Conservation (phyloP, 257 asterid genomes). For the Schizonepeta tenuifolia region DNA sequence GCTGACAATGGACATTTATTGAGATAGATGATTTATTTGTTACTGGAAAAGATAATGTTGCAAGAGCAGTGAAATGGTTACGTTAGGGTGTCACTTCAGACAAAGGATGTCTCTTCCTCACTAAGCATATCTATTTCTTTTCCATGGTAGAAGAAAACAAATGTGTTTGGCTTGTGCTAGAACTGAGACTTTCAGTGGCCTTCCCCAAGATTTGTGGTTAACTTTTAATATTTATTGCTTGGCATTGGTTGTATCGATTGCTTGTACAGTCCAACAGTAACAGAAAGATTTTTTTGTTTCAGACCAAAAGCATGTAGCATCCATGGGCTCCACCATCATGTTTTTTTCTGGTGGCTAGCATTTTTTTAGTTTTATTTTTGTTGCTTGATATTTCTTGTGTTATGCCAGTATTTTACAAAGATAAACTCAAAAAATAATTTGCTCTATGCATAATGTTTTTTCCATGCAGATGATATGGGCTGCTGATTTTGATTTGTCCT, state of each 20-base stretch:
- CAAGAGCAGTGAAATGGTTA: neutral
- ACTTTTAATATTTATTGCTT: neutral
- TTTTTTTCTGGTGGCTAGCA: slow-evolving; percentile 14
- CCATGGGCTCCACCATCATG: slow-evolving; percentile 10
- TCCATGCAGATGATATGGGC: slow-evolving; percentile 97
- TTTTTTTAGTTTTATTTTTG: neutral
- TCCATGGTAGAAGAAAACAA: neutral
- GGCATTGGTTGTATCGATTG: neutral
- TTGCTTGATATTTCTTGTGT: slow-evolving; percentile 18
- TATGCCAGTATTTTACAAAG: neutral
- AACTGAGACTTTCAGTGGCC: slow-evolving; percentile 1
- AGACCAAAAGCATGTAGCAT: slow-evolving; percentile 1
- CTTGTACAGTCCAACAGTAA: slow-evolving; percentile 1
- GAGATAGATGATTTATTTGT: slow-evolving; percentile 1
- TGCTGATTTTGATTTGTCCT: slow-evolving; percentile 84
- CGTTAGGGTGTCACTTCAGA: neutral
- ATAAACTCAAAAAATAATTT: slow-evolving; percentile 1
- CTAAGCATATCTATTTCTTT: neutral
- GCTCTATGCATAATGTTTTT: slow-evolving; percentile 22
- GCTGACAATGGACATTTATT: neutral
- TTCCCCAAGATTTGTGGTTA: slow-evolving; percentile 21
- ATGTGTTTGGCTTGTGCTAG: neutral
- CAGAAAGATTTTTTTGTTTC: slow-evolving; percentile 13
- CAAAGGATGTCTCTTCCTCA: neutral
- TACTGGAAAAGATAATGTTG: neutral